A percentile compares a stretch with the other conserved stretches of the same genome.
These are phyloP conservation scores for Yamadazyma taylorii DNA, from an alignment of 1,139 yeast genomes.

Conservation along the genomic window DNA sequence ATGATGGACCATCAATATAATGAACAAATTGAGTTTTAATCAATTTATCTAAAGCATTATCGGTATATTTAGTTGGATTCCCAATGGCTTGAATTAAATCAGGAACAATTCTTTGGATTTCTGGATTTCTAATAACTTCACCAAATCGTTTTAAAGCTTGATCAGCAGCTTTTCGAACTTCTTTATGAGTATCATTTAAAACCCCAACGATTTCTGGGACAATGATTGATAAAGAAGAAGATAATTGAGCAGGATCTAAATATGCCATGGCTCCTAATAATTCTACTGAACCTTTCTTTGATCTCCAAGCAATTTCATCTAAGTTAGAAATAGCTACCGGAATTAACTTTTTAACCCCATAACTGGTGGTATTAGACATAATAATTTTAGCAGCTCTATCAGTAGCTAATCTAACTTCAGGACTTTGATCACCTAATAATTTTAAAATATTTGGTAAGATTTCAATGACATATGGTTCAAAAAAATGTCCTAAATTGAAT, in stretches of 20 bases:
- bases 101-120: slow-evolving; percentile 91
- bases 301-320: slow-evolving; percentile 93
- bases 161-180: slow-evolving; percentile 94
- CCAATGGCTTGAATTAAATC: slow-evolving; percentile 87
- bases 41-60: slow-evolving; percentile 80
- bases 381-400: slow-evolving; percentile 82
- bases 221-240: slow-evolving; percentile 83
- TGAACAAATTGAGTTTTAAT: slow-evolving; percentile 93
- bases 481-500: slow-evolving; percentile 65
- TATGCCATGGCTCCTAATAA: slow-evolving; percentile 97
- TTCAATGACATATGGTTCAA: slow-evolving; percentile 94
- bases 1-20: slow-evolving; percentile 96
- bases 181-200: slow-evolving; percentile 91
- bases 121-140: slow-evolving; percentile 96
- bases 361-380: slow-evolving; percentile 90
- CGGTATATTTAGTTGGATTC: slow-evolving; percentile 90
- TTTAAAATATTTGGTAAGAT: slow-evolving; percentile 77
- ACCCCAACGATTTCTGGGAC: slow-evolving; percentile 97
- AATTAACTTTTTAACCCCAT: slow-evolving; percentile 85
- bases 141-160: slow-evolving; percentile 87
- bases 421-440: slow-evolving; percentile 78
- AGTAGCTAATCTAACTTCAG: slow-evolving; percentile 89
- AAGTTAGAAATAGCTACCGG: slow-evolving; percentile 86
- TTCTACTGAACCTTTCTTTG: slow-evolving; percentile 96
- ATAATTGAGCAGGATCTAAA: slow-evolving; percentile 89